Base-by-base conservation (phyloP, 371 early-diverging fungal genomes). In the Lichtheimia ramosa region DNA sequence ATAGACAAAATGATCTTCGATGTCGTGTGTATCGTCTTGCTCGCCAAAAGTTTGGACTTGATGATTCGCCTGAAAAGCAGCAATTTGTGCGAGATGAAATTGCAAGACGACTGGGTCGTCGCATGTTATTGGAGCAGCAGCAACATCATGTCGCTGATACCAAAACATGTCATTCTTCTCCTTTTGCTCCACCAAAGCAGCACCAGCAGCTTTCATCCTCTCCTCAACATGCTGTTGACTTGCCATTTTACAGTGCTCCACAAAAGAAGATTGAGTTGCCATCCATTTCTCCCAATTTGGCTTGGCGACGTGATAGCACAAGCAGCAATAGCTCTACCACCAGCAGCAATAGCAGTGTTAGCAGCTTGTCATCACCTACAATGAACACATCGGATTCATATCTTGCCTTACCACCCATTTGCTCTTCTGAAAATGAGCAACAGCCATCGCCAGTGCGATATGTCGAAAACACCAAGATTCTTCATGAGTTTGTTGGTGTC, bases 21-120 rank as follows among this genome's bases (percentile, higher is more conserved):
- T 88, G 87, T 51, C 83, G 88, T 18, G 88, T 88, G 6, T 86
- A 88, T 67, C 80, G 86, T 3, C 73, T 83, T 25, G 88, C 88
- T 5, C 67, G 83, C 1, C 81, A 83, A 50, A 77, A 77, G 49
- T 88, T 84, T 67, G 88, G 87, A 10, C 72, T 76, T 16, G 76
- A 73, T 2, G 80, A 83, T 34, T 77, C 82, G 3, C 73, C 73
- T 0, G 84, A 81, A 41, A 80, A 84, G 39, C 77, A 83, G 41
- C 75, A 78, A 2, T 88, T 82, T 71, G 83, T 88, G 48, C 79
- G 75, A 25, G 73, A 77, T 3, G 87, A 88, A 65, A 88, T 86
- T 23, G 67, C 59, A 6, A 58, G 72, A 43, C 67, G 83, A 10
- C 64, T 72, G 18, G 69, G 72, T 10, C 60, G 62, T 40, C 57